Conservation (phyloP, 169 alveolate species). For the Babesia bigemina region DNA sequence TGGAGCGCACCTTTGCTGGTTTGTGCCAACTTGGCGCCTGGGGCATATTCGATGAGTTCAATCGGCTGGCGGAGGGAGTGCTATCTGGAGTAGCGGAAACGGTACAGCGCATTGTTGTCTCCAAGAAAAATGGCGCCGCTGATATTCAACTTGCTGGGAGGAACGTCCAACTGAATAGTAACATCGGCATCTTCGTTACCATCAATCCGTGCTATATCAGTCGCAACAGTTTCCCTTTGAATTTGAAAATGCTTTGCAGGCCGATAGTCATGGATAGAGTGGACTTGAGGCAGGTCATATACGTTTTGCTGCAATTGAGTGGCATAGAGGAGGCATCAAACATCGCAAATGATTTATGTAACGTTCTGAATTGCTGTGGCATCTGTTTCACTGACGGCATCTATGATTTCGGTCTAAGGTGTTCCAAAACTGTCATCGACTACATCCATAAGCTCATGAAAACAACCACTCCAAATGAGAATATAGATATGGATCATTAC, state of each 20-base stretch:
- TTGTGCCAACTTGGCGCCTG: conserved; percentile 96
- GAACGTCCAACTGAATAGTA: conserved; percentile 88
- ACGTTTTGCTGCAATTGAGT: conserved; percentile 93
- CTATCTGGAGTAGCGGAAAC: conserved; percentile 96
- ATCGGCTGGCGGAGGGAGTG: conserved; percentile 94
- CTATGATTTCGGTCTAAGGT: conserved; percentile 98
- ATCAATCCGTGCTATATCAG: conserved; percentile 99
- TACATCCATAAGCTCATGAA: no score
- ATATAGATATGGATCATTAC: neutral
- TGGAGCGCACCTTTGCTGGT: conserved; percentile 96
- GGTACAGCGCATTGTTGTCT: conserved; percentile 88
- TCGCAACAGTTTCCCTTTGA: conserved; percentile 95
- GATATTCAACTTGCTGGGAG: conserved; percentile 82
- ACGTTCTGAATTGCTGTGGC: conserved; percentile 93
- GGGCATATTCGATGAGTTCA: conserved; percentile 99
- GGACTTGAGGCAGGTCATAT: conserved; percentile 86
- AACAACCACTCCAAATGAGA: no score
- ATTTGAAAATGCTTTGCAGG: conserved; percentile 91
- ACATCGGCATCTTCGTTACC: conserved; percentile 96
- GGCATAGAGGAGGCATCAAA: conserved; percentile 94
- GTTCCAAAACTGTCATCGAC: conserved; percentile 88
- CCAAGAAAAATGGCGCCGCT: conserved; percentile 82
- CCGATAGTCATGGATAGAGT: conserved; percentile 92
- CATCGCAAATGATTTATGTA: conserved; percentile 92
- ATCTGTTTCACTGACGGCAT: conserved; percentile 93